Evolutionary conservation across 2,329 filamentous ascomycete genomes (phyloP).

Genomic region (Geosmithia morbida): DNA sequence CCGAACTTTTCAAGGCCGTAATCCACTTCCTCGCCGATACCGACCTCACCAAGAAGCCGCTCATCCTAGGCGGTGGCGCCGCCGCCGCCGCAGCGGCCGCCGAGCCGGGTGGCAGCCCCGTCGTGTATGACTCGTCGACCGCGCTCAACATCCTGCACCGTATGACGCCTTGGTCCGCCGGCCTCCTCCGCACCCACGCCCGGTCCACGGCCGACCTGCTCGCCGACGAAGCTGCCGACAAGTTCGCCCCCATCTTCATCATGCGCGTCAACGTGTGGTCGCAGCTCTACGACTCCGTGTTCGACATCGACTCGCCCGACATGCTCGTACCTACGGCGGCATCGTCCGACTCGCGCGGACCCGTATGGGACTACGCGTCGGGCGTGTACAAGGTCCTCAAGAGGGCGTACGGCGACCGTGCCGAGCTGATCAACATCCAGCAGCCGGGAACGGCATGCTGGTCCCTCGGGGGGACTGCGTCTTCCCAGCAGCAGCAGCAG

Average conservation of each 20-base stretch:
- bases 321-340: conserved; percentile 9
- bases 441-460: conserved; percentile 16
- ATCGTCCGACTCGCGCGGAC: conserved; percentile 25
- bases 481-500: conserved; percentile 1
- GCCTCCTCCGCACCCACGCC: conserved; percentile 59
- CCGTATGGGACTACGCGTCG: conserved; percentile 29
- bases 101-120: conserved; percentile 33
- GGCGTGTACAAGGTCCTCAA: conserved; percentile 51
- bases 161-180: conserved; percentile 77
- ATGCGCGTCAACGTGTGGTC: conserved; percentile 37
- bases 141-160: conserved; percentile 79
- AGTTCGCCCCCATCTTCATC: conserved; percentile 80
- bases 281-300: conserved; percentile 37
- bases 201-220: conserved; percentile 60
- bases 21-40: conserved; percentile 73
- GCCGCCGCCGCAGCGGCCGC: conserved; percentile 11
- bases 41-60: conserved; percentile 55
- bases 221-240: conserved; percentile 57
- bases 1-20: conserved; percentile 87
- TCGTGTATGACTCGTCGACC: conserved; percentile 63
- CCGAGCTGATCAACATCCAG: conserved; percentile 50
- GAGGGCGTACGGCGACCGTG: conserved; percentile 62
- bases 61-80: conserved; percentile 29
- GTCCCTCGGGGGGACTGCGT: conserved; percentile 10
- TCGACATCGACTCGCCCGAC: conserved; percentile 19